phyloP scores from a whole-genome alignment of 2,329 filamentous ascomycete species.

The Knufia fluminis region DNA sequence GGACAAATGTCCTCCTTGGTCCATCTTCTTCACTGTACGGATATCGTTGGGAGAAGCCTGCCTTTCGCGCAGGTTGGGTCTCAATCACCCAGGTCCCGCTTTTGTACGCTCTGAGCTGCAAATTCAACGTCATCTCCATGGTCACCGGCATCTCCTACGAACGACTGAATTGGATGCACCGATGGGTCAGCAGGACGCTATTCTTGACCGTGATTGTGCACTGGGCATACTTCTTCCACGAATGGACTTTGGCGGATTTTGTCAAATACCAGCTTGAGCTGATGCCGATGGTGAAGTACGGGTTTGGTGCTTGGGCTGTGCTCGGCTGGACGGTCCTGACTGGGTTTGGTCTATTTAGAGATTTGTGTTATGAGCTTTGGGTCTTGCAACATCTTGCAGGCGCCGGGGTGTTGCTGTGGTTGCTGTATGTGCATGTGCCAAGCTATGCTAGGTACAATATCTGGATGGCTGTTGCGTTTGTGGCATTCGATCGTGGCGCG shows the following conservation, averaged over 20 bases:
- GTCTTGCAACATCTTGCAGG: constrained; percentile 43
- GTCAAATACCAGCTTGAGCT: constrained; percentile 40
- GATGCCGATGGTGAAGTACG: constrained; percentile 41
- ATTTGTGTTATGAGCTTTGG: constrained; percentile 45
- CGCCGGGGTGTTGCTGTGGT: constrained; percentile 19
- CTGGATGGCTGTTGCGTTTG: constrained; percentile 17
- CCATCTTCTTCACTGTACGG: constrained; percentile 17
- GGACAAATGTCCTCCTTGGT: constrained; percentile 17
- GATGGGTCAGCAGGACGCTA: constrained; percentile 43
- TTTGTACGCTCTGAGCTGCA: constrained; percentile 47
- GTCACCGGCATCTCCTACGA: constrained; percentile 42
- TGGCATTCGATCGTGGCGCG: constrained; percentile 16
- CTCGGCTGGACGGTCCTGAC: constrained; percentile 44
- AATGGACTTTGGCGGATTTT: constrained; percentile 45
- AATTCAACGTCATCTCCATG: constrained; percentile 45
- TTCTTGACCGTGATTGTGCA: constrained; percentile 47
- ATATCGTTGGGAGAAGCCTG: constrained; percentile 44
- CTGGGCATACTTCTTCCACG: constrained; percentile 45
- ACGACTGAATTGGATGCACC: constrained; percentile 44
- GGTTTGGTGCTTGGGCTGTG: constrained; percentile 45
- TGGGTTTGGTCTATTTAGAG: constrained; percentile 42
- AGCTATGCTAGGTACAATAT: constrained; percentile 19
- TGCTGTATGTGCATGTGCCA: constrained; percentile 14
- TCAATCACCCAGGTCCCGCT: constrained; percentile 46
- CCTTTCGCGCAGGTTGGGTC: constrained; percentile 47